Evolutionary conservation across 169 alveolate species (phyloP).

Genomic region (Eimeria necatrix): DNA sequence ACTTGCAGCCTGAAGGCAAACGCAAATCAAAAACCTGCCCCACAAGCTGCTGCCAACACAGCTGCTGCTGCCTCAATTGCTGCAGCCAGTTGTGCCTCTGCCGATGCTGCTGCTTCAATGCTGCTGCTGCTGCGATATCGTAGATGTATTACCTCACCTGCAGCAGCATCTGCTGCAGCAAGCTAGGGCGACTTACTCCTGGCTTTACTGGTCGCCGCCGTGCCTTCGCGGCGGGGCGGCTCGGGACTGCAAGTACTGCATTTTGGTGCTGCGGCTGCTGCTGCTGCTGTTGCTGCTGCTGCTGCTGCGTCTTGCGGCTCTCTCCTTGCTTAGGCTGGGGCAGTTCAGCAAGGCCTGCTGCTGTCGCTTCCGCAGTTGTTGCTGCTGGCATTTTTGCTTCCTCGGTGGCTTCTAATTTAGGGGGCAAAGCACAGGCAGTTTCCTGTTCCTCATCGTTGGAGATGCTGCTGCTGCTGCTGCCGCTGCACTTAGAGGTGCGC

Average conservation of each 20-base stretch:
- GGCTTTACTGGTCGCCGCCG: not conserved
- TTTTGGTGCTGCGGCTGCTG: constrained; percentile 1
- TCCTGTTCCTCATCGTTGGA: not conserved
- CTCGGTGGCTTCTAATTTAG: not conserved
- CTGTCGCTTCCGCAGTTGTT: not conserved
- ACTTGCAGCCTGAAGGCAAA: constrained; percentile 6
- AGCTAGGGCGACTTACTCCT: not conserved
- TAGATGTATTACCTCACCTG: not conserved
- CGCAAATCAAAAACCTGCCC: not conserved
- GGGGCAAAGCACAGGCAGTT: not conserved
- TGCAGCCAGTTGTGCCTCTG: constrained; percentile 5
- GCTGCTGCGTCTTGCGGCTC: not conserved
- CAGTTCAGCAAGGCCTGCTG: too few species aligned
- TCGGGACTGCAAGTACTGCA: not conserved
- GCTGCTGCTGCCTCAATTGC: not conserved
- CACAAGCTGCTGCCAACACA: not conserved
- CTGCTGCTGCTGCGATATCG: constrained; percentile 25
- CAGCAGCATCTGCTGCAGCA: constrained; percentile 26
- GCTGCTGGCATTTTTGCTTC: not conserved
- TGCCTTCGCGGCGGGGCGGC: not conserved
- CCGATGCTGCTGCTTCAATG: constrained; percentile 34
- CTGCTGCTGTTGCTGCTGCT: not conserved
- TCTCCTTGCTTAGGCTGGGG: too few species aligned
- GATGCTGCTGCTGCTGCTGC: constrained; percentile 16
- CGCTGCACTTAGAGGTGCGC: not conserved